Evolutionary conservation across 1,284 basidiomycete species (phyloP), one percentile per base, ranked within the genome.

Genomic region (Leucoagaricus sp.): DNA sequence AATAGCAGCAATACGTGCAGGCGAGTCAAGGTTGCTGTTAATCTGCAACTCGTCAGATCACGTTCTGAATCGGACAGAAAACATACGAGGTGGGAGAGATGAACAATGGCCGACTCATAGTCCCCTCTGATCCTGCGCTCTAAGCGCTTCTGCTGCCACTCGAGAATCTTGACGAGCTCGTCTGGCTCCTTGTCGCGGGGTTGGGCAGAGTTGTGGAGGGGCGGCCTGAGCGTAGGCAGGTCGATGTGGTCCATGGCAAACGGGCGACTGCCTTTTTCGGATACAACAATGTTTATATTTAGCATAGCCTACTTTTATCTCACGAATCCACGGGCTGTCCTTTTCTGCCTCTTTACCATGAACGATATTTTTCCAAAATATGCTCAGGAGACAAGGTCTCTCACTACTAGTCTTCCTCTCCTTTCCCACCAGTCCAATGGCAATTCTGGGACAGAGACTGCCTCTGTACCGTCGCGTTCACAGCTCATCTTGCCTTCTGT

Each of bases 61-160:
- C n/a, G n/a, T n/a, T n/a, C n/a, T n/a, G n/a, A n/a, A n/a, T n/a
- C 46, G 28, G 53, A 31, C 45, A 42, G 31, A 40, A 31, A 8
- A 78, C 84, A 67, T 59, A 93, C 92, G 51, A 94, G 74, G 65
- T 92, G 84, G 1, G 84, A 81, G 17, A 94, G 76, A 60, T 86
- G 82, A 47, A 83, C 65, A 17, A 88, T 80, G 6, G 85, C 83
- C 31, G 84, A 84, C 73, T 94, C 86, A 65, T 93, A 92, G 65
- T 94, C 89, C 13, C 89, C 90, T 48, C 79, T 75, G 53, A 94
- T 73, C 63, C 82, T 84, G 54, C 85, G 77, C 49, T 83, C 80
- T 17, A 89, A 77, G 54, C 89, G 83, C 55, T 89, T 82, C 66
- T 87, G 82, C 65, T 90, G 87, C 89, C 85, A 90, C 72, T 82